Base-by-base conservation (phyloP, 352 stramenopile genomes). In the Phytophthora hibernalis region DNA sequence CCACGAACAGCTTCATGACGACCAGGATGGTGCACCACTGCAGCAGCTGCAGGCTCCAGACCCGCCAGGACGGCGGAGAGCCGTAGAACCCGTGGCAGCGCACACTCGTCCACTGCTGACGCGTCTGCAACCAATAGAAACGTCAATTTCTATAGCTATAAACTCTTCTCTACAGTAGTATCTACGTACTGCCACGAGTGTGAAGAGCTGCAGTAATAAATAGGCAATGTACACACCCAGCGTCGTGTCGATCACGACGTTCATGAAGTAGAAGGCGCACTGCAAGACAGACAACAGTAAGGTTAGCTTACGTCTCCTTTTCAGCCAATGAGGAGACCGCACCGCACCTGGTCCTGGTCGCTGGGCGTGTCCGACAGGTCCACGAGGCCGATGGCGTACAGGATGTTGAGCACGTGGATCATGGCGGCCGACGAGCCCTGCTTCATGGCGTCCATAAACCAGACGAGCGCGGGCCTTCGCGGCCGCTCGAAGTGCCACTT, bases 191-290 rank as follows among this genome's bases (percentile, higher is more conserved):
- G 83, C 85, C 33, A 92, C 15, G 15, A 74, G 33, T 21, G 82
- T 90, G 10, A 86, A 72, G 21, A 89, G 33, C 49, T 88, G 80
- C 20, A 94, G 63, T 50, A 92, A 77, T 64, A 91, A 65, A 74
- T 89, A 95, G 12, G 85, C 86, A 64, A 95, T 87, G 61, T 93
- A 89, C 33, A 95, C 84, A 59, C 86, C 86, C 18, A 95, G 67
- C 20, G 84, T 92, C 33, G 86, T 95, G 69, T 93, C 86, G 48
- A 95, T 89, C 57, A 90, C 80, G 9, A 95, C 86, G 56, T 93
- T 95, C 78, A 95, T 90, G 56, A 95, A 95, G 74, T 95, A 95
- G 50, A 92, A 92, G 44, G 86, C 86, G 50, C 86, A 95, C 82
- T 93, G 30, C 10, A 12, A 44, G 8, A 50, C 13, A 51, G 30